A percentile compares a stretch with the other conserved stretches of the same genome.
phyloP scores from a whole-genome alignment of 257 asterid genomes.

The Galeopsis tetrahit region DNA sequence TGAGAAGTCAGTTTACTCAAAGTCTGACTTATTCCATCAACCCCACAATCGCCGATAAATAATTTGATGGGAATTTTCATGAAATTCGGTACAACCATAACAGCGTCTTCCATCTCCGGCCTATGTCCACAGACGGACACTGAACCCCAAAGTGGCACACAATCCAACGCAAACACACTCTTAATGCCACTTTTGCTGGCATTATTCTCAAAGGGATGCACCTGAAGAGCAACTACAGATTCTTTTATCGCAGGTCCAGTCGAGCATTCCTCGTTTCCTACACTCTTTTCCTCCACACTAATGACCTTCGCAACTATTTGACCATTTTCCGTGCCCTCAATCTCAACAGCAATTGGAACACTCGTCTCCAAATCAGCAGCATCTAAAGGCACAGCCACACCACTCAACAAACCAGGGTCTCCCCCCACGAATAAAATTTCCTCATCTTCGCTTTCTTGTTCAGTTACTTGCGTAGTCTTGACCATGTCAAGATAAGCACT shows the following conservation, averaged over 20 bases:
- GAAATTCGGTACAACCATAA: conserved; percentile 64
- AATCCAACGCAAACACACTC: conserved; percentile 80
- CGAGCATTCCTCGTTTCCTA: conserved; percentile 43
- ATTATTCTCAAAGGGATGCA: conserved; percentile 48
- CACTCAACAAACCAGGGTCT: conserved; percentile 35
- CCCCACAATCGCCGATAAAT: conserved; percentile 59
- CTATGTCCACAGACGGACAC: conserved; percentile 76
- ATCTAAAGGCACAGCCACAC: conserved; percentile 48
- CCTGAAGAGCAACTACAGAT: conserved; percentile 63
- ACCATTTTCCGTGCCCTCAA: conserved; percentile 71
- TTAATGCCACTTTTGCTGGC: conserved; percentile 53
- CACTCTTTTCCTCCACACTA: conserved; percentile 63
- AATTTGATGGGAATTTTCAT: conserved; percentile 75
- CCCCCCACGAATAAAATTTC: conserved; percentile 49
- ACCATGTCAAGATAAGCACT: conserved; percentile 30
- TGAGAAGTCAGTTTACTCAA: conserved; percentile 77
- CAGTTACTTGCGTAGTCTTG: conserved; percentile 20
- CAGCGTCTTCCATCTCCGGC: conserved; percentile 92
- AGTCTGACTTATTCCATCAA: conserved; percentile 61
- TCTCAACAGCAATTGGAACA: conserved; percentile 79
- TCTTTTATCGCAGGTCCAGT: conserved; percentile 55
- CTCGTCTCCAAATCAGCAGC: conserved; percentile 42
- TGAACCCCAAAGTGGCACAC: conserved; percentile 90
- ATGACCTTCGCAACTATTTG: conserved; percentile 79
- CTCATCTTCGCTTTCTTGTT: conserved; percentile 57